Evolutionary conservation across 257 asterid genomes (phyloP), one percentile per base, ranked within the genome.

Genomic region (Fraxinus quadrangulata): DNA sequence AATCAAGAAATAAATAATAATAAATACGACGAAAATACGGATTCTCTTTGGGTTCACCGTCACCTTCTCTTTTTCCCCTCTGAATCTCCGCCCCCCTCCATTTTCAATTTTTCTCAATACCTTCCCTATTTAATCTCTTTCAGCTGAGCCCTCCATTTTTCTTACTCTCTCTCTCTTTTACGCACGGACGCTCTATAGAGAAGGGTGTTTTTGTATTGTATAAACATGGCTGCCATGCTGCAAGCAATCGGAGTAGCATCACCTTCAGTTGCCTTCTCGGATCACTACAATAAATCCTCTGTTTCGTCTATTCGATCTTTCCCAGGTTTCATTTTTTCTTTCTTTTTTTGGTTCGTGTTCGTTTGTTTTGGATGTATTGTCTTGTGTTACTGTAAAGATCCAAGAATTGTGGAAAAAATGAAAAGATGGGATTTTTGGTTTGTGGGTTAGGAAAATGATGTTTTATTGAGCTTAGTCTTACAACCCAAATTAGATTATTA

Each of bases 161-260:
- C 69, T 63, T 79, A 73, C 65, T 76, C 0, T 37, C 86, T 56
- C 37, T 23, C 59, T 45, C 79, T 40, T 80, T 81, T 10, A 63
- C 6, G 12, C 0, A 26, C 6, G 4, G 5, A 24, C 34, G 24
- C 26, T 63, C n/a, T 11, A 12, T 12, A 63, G 36, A 63, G 36
- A 63, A 26, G 69, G 69, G 69, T 24, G 17, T 59, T n/a, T n/a
- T 56, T 59, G 69, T 10, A 24, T 63, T 63, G 33, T 63, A 63
- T 26, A 63, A 12, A 63, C 16, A 63, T 63, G 69, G 36, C 69
- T 63, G 84, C 87, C 54, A 84, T 87, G 81, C 77, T 86, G 85
- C 92, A 84, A 63, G 79, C 91, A 11, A 71, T 82, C 73, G 90
- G 91, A 63, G 88, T 84, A 65, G 84, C 89, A 21, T 84, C 91